Conservation (phyloP, 2,329 filamentous ascomycete species). For the Colletotrichum theobromicola region DNA sequence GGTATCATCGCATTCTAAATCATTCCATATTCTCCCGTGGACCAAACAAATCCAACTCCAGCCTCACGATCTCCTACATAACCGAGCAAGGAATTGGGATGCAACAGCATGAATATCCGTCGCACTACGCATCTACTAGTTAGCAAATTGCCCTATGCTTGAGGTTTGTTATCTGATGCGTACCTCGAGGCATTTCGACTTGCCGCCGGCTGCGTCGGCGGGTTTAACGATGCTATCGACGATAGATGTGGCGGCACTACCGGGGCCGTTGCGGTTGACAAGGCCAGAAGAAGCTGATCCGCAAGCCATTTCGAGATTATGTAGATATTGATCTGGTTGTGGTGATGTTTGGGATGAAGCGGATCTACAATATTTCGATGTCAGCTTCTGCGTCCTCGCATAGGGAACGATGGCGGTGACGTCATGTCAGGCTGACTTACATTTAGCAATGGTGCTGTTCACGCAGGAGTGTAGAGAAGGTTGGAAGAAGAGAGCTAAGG, state of each 20-base stretch:
- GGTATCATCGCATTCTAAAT: neutral
- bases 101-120: conserved; percentile 59
- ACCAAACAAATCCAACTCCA: neutral
- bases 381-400: neutral
- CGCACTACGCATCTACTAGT: conserved; percentile 34
- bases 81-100: conserved; percentile 57
- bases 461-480: no score
- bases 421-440: neutral
- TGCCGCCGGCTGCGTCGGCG: conserved; percentile 41
- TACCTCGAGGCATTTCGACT: conserved; percentile 50
- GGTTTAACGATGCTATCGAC: conserved; percentile 58
- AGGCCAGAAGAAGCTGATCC: conserved; percentile 33
- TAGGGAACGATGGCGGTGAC: neutral
- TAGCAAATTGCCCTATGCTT: neutral
- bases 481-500: no score
- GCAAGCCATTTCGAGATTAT: conserved; percentile 32
- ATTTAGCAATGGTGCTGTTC: no score
- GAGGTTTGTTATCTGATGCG: no score
- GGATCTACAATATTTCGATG: neutral
- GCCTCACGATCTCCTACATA: conserved; percentile 39
- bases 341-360: neutral
- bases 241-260: conserved; percentile 53
- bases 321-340: no score
- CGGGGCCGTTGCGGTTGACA: conserved; percentile 51
- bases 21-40: neutral